Evolutionary conservation across 1,284 basidiomycete species (phyloP).

Genomic region (Ganoderma lucidum): DNA sequence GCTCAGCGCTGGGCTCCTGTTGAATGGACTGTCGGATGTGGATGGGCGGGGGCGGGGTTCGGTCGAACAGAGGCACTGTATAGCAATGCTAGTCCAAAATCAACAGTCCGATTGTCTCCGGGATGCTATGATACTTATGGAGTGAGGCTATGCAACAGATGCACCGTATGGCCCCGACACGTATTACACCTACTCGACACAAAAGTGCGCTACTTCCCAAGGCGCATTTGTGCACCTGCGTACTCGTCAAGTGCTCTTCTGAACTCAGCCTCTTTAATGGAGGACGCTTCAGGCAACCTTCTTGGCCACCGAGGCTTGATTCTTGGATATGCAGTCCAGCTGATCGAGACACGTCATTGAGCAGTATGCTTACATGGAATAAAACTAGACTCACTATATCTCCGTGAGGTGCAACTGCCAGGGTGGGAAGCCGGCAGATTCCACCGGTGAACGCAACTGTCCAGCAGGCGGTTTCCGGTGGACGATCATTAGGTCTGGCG

Average conservation of each 20-base stretch:
- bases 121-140: background rate
- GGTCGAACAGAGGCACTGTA: background rate
- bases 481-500: slow-evolving; percentile 80
- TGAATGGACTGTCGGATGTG: background rate
- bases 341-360: background rate
- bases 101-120: slow-evolving; percentile 7
- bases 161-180: slow-evolving; percentile 8
- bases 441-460: slow-evolving; percentile 54
- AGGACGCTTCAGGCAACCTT: slow-evolving; percentile 19
- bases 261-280: slow-evolving; percentile 63
- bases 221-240: slow-evolving; percentile 73
- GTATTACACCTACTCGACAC: slow-evolving; percentile 26
- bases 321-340: slow-evolving; percentile 24
- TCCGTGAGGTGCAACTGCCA: slow-evolving; percentile 82
- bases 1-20: background rate
- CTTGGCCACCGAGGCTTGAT: slow-evolving; percentile 18
- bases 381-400: slow-evolving; percentile 64
- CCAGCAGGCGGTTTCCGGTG: slow-evolving; percentile 57
- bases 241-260: slow-evolving; percentile 75
- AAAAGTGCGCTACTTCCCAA: slow-evolving; percentile 63
- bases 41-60: background rate
- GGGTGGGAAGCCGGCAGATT: slow-evolving; percentile 78
- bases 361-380: background rate
- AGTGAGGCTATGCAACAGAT: background rate
- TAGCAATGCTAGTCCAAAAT: background rate